These are phyloP conservation scores for Blastomyces silverae DNA, from an alignment of 2,329 filamentous ascomycete species.

Conservation along the genomic window DNA sequence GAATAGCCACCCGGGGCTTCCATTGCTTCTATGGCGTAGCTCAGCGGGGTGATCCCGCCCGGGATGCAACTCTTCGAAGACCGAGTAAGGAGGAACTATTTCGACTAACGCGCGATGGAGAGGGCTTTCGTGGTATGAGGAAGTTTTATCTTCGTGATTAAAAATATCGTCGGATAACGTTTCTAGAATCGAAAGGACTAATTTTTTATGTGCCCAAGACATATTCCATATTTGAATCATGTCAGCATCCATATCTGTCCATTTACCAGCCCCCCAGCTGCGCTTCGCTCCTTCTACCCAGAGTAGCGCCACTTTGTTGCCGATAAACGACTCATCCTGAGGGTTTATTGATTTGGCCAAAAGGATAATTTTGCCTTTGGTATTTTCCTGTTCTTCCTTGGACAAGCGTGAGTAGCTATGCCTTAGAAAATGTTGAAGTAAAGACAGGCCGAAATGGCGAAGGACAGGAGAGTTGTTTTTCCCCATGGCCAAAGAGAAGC, in stretches of 20 bases:
- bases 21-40: conserved; percentile 71
- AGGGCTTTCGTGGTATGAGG: conserved; percentile 71
- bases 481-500: conserved; percentile 74
- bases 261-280: conserved; percentile 74
- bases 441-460: conserved; percentile 85
- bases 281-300: conserved; percentile 95
- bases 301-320: conserved; percentile 88
- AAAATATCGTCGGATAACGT: conserved; percentile 92
- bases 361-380: conserved; percentile 71
- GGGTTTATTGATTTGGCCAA: conserved; percentile 65
- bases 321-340: conserved; percentile 71
- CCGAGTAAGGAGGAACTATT: conserved; percentile 74
- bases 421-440: conserved; percentile 83
- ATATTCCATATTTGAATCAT: conserved; percentile 71
- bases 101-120: conserved; percentile 88
- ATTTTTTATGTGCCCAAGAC: conserved; percentile 63
- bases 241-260: conserved; percentile 88
- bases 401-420: conserved; percentile 74
- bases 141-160: conserved; percentile 78
- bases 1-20: conserved; percentile 78
- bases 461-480: conserved; percentile 69
- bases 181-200: conserved; percentile 83
- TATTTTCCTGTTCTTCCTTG: conserved; percentile 57
- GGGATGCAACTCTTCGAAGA: conserved; percentile 70
- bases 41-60: conserved; percentile 61